Evolutionary conservation across 305 asterid species (phyloP).

Genomic region (Fraxinus floribunda): DNA sequence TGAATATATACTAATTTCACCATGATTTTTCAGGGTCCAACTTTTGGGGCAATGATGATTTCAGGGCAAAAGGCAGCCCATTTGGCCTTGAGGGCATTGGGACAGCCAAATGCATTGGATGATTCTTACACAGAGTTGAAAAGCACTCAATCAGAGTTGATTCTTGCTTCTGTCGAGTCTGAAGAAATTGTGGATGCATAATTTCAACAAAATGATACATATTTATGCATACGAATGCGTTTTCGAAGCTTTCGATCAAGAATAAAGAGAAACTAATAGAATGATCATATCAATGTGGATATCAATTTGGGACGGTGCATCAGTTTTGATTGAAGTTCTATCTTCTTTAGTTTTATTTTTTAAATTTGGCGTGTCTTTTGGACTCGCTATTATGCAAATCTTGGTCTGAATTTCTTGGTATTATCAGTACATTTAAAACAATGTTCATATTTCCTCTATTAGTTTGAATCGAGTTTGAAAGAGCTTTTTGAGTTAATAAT

Average conservation of each 20-base stretch:
- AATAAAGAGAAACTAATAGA: constrained; percentile 12
- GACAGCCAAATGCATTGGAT: constrained; percentile 63
- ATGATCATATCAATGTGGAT: constrained; percentile 5
- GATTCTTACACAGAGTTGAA: constrained; percentile 27
- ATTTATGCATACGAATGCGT: not conserved
- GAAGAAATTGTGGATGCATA: constrained; percentile 57
- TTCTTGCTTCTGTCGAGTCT: constrained; percentile 57
- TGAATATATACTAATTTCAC: not conserved
- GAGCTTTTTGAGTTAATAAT: too few species aligned
- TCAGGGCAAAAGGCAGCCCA: constrained; percentile 93
- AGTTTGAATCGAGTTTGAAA: too few species aligned
- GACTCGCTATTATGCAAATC: not conserved
- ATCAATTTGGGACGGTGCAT: constrained; percentile 16
- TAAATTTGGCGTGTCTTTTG: not conserved
- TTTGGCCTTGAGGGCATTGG: constrained; percentile 77
- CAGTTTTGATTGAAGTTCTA: constrained; percentile 12
- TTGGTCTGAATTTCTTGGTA: not conserved
- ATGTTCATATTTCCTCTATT: too few species aligned
- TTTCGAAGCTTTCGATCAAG: not conserved
- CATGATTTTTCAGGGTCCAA: constrained; percentile 58
- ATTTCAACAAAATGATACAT: constrained; percentile 1
- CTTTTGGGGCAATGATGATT: constrained; percentile 91
- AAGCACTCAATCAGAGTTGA: constrained; percentile 41
- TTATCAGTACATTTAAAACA: too few species aligned
- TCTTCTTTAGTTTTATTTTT: constrained; percentile 6